Conservation (phyloP, 2,329 filamentous ascomycete genomes). For the Nigrospora sphaerica region DNA sequence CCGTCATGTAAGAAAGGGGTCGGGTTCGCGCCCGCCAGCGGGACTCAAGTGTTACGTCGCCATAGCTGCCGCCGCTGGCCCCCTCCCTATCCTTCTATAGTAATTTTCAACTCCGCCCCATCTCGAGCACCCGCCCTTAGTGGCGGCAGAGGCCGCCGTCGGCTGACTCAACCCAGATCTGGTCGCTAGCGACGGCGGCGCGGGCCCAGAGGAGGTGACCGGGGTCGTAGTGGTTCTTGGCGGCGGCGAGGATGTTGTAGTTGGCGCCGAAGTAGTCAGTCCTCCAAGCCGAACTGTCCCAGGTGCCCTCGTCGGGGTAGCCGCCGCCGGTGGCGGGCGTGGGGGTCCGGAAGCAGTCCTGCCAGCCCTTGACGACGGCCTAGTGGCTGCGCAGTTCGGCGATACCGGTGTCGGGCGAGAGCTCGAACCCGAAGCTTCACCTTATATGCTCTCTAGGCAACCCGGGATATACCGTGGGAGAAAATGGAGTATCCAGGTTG, state of each 20-base stretch:
- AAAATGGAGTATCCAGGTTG: too few relatives aligned
- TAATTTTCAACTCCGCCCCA: too few relatives aligned
- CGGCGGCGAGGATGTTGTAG: neutral
- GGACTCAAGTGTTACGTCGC: too few relatives aligned
- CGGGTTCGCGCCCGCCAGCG: too few relatives aligned
- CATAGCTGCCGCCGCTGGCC: too few relatives aligned
- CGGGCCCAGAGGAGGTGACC: neutral
- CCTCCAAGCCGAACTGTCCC: slow-evolving; percentile 1
- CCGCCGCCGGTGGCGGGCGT: neutral
- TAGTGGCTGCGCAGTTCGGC: too few relatives aligned
- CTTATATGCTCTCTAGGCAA: too few relatives aligned
- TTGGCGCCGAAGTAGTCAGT: slow-evolving; percentile 1
- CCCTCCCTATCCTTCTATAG: too few relatives aligned
- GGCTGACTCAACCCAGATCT: neutral
- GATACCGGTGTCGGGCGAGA: neutral
- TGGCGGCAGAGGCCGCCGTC: neutral
- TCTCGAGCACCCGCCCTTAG: too few relatives aligned
- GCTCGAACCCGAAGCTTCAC: neutral
- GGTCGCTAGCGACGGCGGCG: neutral
- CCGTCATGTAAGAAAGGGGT: too few relatives aligned
- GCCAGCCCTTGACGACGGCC: neutral
- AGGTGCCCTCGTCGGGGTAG: slow-evolving; percentile 2
- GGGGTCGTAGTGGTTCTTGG: neutral
- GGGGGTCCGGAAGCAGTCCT: neutral
- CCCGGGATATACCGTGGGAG: too few relatives aligned